Conservation (phyloP, 1,284 basidiomycete genomes). For the Ganoderma sp. region DNA sequence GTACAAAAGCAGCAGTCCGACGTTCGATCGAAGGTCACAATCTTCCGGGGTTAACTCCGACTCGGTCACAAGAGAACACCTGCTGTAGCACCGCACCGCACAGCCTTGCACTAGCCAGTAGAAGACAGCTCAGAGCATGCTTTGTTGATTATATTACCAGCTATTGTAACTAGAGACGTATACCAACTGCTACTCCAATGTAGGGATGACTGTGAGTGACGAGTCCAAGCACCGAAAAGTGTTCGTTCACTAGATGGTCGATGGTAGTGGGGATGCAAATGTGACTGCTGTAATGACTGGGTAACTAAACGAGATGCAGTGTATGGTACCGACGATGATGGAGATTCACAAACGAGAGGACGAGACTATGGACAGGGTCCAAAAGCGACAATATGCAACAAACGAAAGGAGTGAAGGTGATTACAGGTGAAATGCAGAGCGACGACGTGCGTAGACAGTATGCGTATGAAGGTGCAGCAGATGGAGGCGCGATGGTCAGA, state of each 20-base stretch:
- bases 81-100: too few species aligned
- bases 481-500: conserved; percentile 11
- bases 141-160: conserved; percentile 29
- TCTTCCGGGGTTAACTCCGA: conserved; percentile 7
- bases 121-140: conserved; percentile 2
- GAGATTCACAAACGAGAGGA: conserved; percentile 11
- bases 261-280: conserved; percentile 22
- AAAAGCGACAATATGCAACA: conserved; percentile 33
- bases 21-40: conserved; percentile 3
- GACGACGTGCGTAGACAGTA: conserved; percentile 24
- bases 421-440: conserved; percentile 31
- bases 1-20: background rate
- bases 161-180: conserved; percentile 23
- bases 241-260: conserved; percentile 4
- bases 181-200: conserved; percentile 22
- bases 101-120: background rate
- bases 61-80: background rate
- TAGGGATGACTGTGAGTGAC: conserved; percentile 20
- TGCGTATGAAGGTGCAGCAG: conserved; percentile 19
- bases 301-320: conserved; percentile 33
- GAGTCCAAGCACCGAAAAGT: conserved; percentile 8
- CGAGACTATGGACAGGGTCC: conserved; percentile 29
- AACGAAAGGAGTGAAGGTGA: conserved; percentile 28
- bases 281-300: conserved; percentile 21
- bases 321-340: conserved; percentile 32